Percentiles rank a stretch among this genome's conserved stretches.
These are phyloP conservation scores for Talaromyces sp. DNA, from an alignment of 2,329 filamentous ascomycete species.

Conservation along the genomic window DNA sequence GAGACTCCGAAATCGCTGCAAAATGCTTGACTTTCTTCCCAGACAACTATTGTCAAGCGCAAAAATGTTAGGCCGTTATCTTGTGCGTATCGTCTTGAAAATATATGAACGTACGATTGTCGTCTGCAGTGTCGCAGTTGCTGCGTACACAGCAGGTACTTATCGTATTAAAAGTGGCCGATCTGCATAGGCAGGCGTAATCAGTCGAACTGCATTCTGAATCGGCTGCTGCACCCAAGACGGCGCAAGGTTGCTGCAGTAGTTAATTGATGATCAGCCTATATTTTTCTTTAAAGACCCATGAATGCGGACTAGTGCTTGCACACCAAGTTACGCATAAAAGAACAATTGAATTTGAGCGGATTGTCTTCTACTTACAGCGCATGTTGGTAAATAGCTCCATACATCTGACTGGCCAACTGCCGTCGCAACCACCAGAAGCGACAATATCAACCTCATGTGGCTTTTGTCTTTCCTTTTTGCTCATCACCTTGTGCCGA, in stretches of 20 bases:
- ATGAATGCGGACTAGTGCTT: not conserved
- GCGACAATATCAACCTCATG: not conserved
- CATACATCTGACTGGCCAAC: slow-evolving; percentile 5
- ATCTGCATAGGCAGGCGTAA: slow-evolving; percentile 10
- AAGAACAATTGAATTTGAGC: not conserved
- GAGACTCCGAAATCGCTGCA: slow-evolving; percentile 7
- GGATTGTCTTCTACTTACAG: not conserved
- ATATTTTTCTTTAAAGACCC: not conserved
- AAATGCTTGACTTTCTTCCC: slow-evolving; percentile 3
- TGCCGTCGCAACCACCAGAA: not conserved
- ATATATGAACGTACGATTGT: not conserved
- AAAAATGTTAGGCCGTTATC: not conserved
- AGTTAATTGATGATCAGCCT: not conserved
- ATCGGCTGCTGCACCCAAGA: not conserved
- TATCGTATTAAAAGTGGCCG: not conserved
- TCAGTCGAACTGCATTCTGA: slow-evolving; percentile 9
- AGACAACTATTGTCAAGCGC: slow-evolving; percentile 2
- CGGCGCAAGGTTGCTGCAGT: slow-evolving; percentile 9
- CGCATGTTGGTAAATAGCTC: slow-evolving; percentile 10
- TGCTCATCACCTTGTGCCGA: not conserved
- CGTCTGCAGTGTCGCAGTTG: slow-evolving; percentile 2
- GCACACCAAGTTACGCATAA: too few relatives aligned
- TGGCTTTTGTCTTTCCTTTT: not conserved
- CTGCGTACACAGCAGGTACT: slow-evolving; percentile 10
- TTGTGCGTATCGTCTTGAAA: not conserved